Evolutionary conservation across 2,329 filamentous ascomycete genomes (phyloP).

Genomic region (Neoscytalidium dimidiatum): DNA sequence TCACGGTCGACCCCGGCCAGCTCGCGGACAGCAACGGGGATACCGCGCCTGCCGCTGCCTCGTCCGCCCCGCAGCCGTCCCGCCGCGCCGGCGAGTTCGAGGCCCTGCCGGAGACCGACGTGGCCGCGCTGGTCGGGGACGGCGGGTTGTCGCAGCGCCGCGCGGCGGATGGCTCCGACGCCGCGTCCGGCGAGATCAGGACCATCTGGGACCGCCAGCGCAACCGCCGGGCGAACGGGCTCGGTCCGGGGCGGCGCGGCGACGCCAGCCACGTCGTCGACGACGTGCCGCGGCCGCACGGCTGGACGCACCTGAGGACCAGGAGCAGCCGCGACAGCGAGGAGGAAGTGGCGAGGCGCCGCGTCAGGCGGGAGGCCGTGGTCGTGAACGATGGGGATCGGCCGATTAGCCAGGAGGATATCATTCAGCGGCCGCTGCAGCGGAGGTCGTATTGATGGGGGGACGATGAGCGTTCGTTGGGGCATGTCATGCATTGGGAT

Average conservation of each 20-base stretch:
- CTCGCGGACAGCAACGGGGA: neutral
- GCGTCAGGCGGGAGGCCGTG: constrained; percentile 83
- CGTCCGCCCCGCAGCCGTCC: neutral
- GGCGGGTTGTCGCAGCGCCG: too few species aligned
- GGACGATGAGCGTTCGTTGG: neutral
- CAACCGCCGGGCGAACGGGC: constrained; percentile 2
- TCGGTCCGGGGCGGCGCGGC: neutral
- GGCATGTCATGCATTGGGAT: neutral
- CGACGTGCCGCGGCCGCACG: constrained; percentile 13
- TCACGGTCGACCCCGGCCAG: neutral
- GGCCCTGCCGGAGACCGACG: neutral
- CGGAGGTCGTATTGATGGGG: neutral
- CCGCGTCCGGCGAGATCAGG: neutral
- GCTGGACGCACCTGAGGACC: constrained; percentile 40
- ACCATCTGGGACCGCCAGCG: constrained; percentile 13
- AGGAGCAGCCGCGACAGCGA: constrained; percentile 49
- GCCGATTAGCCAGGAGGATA: constrained; percentile 72
- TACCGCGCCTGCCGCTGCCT: too few species aligned
- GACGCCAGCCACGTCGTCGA: neutral
- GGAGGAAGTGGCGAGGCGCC: constrained; percentile 71
- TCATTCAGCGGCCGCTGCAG: constrained; percentile 60
- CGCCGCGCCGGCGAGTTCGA: constrained; percentile 3
- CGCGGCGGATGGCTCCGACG: too few species aligned
- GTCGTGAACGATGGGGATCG: constrained; percentile 85
- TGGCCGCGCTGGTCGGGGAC: neutral